Conservation (phyloP, 202 grass and related monocot species). For the Cymbopogon flexuosus region DNA sequence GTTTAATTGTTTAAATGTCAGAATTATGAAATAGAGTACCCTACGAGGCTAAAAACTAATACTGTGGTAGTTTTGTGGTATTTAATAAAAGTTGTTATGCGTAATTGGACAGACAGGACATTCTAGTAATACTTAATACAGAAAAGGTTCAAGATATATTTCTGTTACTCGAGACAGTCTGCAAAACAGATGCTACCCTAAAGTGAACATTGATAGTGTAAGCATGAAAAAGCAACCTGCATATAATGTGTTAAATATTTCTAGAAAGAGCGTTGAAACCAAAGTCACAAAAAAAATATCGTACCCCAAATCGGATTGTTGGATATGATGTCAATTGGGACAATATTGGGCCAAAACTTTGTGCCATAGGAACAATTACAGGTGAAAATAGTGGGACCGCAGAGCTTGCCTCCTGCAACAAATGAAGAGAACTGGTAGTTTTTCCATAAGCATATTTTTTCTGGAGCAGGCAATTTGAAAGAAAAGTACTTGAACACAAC, state of each 20-base stretch:
- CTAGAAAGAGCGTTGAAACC: not conserved
- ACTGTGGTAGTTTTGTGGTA: not conserved
- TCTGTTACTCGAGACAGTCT: not conserved
- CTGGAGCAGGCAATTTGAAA: not conserved
- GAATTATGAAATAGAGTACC: not conserved
- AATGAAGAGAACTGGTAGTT: not conserved
- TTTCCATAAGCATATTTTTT: not conserved
- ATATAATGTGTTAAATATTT: not conserved
- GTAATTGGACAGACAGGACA: not conserved
- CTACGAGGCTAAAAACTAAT: not conserved
- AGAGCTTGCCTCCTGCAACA: slow-evolving; percentile 72
- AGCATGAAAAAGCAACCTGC: not conserved
- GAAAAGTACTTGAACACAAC: not conserved
- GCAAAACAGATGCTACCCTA: not conserved
- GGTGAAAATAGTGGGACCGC: slow-evolving; percentile 93
- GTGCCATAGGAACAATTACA: slow-evolving; percentile 93
- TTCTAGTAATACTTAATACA: not conserved
- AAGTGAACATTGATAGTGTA: not conserved
- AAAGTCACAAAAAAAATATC: slow-evolving; percentile 21
- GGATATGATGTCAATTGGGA: slow-evolving; percentile 76
- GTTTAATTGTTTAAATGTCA: slow-evolving; percentile 5
- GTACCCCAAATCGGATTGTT: slow-evolving; percentile 74
- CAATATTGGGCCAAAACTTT: slow-evolving; percentile 88
- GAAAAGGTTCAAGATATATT: not conserved
- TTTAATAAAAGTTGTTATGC: not conserved